A percentile compares a stretch with the other conserved stretches of the same genome.
phyloP scores from a whole-genome alignment of 441 rosid species.

The Pelargonium myrrhifolium region DNA sequence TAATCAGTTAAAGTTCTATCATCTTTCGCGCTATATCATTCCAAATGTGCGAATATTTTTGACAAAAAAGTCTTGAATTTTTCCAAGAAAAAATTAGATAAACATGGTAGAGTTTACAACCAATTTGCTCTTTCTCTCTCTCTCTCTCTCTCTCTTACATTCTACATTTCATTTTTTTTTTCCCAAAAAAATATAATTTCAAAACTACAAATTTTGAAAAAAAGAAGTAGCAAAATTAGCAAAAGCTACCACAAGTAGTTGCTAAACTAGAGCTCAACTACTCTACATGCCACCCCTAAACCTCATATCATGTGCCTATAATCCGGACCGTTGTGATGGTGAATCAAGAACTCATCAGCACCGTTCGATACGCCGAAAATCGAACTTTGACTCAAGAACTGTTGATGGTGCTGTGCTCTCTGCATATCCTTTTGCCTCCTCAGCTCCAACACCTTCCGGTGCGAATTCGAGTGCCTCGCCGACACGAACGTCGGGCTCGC shows the following conservation, averaged over 20 bases:
- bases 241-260: not conserved
- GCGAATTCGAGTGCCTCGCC: slow-evolving; percentile 41
- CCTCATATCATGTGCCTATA: slow-evolving; percentile 44
- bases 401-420: slow-evolving; percentile 40
- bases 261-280: too few species aligned
- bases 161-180: slow-evolving; percentile 5
- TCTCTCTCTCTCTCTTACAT: too few species aligned
- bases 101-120: too few species aligned
- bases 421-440: slow-evolving; percentile 65
- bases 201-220: slow-evolving; percentile 14
- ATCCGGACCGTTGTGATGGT: slow-evolving; percentile 47
- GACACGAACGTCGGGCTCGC: slow-evolving; percentile 88
- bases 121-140: not conserved
- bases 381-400: slow-evolving; percentile 19
- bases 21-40: too few species aligned
- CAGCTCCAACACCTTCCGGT: slow-evolving; percentile 88
- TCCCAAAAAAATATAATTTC: slow-evolving; percentile 16
- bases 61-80: too few species aligned
- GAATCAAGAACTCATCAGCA: slow-evolving; percentile 58
- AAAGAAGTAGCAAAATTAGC: slow-evolving; percentile 1
- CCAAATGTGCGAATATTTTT: too few species aligned
- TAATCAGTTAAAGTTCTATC: too few species aligned
- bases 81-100: too few species aligned
- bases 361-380: slow-evolving; percentile 24
- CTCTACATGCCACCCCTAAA: too few species aligned